Base-by-base conservation (phyloP, 345 rosid species). In the Lagerstroemia speciosa region DNA sequence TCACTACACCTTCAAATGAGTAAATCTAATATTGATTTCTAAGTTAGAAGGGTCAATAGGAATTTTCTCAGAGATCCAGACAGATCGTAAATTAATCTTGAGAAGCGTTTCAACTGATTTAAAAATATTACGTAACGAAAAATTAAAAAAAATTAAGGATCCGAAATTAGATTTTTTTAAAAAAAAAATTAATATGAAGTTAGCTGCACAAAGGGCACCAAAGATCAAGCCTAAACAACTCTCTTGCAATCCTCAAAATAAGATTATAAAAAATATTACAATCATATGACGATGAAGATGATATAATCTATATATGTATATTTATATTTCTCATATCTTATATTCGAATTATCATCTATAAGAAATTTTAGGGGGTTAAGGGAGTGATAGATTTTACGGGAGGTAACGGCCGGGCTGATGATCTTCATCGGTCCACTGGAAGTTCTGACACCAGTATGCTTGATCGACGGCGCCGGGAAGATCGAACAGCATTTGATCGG, bases 361-460 rank as follows among this genome's bases (percentile, higher is more conserved):
- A 36, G 29, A n/a, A 63, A 41, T 52, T 48, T 17, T 8, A 1
- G n/a, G 20, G 72, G 27, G 50, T 17, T 34, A 64, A 61, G 73
- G 52, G 37, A 32, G 34, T 72, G 73, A 73, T 27, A 81, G 75
- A 66, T 65, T 69, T 80, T 84, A 93, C 79, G 98, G 98, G 69
- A 93, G 89, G 67, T 81, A 93, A 29, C 88, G 87, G 41, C 68
- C 68, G 8, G 31, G 32, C 33, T 79, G 71, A 19, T 82, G 93
- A 78, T 89, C 87, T 46, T 82, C 88, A 77, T 84, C 91, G 31
- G 64, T 68, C 96, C 96, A 93, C 71, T 85, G 98, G 76, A 76
- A 79, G 69, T 86, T 81, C 67, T 84, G 92, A 80, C 81, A 78
- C 98, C 98, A 93, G 87, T 87, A 91, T 5, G 85, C 76, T 67